Conservation (phyloP, 2,329 filamentous ascomycete genomes). For the Calonectria pteridis region DNA sequence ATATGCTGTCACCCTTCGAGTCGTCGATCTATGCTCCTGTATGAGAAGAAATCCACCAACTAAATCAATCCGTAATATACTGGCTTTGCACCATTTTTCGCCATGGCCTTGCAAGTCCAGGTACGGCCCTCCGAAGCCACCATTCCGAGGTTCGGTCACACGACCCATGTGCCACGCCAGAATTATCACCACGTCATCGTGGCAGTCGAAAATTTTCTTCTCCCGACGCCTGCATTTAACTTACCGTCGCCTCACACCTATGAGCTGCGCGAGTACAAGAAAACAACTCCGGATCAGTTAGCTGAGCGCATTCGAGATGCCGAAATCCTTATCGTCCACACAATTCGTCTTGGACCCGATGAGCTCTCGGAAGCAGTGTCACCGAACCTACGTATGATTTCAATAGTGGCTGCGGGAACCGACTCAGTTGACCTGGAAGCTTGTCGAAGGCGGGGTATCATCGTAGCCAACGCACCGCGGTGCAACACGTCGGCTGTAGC, state of each 20-base stretch:
- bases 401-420: slow-evolving; percentile 1
- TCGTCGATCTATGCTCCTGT: not conserved
- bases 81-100: not conserved
- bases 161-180: not conserved
- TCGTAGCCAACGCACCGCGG: not conserved
- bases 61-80: not conserved
- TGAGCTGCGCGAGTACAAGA: slow-evolving; percentile 9
- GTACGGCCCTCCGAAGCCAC: not conserved
- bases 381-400: slow-evolving; percentile 16
- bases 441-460: slow-evolving; percentile 3
- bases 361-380: not conserved
- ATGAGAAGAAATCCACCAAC: not conserved
- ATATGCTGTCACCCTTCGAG: not conserved
- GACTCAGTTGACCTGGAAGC: slow-evolving; percentile 8
- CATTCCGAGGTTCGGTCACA: not conserved
- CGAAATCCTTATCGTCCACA: slow-evolving; percentile 6
- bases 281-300: not conserved
- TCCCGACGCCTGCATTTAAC: slow-evolving; percentile 5
- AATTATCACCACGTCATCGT: slow-evolving; percentile 11
- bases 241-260: slow-evolving; percentile 4
- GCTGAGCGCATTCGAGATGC: slow-evolving; percentile 9
- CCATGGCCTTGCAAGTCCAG: not conserved
- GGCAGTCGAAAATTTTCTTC: not conserved
- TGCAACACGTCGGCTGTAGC: slow-evolving; percentile 12
- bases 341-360: not conserved